Evolutionary conservation across 306 rosid species (phyloP).

Genomic region (Cucumis melo): DNA sequence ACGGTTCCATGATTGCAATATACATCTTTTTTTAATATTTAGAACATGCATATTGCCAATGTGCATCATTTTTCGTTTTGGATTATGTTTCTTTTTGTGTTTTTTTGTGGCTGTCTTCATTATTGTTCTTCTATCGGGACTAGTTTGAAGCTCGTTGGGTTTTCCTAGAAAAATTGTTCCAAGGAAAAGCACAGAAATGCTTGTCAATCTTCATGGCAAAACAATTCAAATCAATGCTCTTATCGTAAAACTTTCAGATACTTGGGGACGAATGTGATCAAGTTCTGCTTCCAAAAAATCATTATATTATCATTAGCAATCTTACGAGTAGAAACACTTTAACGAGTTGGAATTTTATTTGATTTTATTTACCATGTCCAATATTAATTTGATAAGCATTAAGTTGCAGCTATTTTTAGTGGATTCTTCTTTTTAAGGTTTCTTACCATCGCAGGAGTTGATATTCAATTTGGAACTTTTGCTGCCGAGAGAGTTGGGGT

Average conservation of each 20-base stretch:
- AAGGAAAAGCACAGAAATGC: not conserved
- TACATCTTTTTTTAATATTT: not conserved
- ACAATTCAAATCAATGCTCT: not conserved
- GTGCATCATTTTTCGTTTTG: not conserved
- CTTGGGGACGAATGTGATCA: not conserved
- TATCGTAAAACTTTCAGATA: not conserved
- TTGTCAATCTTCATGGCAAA: not conserved
- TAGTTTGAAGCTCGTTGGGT: not conserved
- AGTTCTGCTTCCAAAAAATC: not conserved
- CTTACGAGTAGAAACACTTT: not conserved
- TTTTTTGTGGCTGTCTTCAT: not conserved
- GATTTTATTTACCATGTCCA: not conserved
- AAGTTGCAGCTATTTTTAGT: not conserved
- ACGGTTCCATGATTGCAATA: not conserved
- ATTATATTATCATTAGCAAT: not conserved
- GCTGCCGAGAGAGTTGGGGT: not conserved
- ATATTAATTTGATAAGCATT: not conserved
- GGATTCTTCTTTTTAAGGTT: not conserved
- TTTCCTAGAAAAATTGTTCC: not conserved
- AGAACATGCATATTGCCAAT: not conserved
- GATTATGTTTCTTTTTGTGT: not conserved
- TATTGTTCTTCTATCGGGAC: not conserved
- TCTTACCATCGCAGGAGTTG: constrained; percentile 9
- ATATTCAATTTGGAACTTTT: not conserved
- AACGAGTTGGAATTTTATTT: not conserved